phyloP scores from a whole-genome alignment of 108 stramenopile genomes.

The Pseudonitzschia multistriata region DNA sequence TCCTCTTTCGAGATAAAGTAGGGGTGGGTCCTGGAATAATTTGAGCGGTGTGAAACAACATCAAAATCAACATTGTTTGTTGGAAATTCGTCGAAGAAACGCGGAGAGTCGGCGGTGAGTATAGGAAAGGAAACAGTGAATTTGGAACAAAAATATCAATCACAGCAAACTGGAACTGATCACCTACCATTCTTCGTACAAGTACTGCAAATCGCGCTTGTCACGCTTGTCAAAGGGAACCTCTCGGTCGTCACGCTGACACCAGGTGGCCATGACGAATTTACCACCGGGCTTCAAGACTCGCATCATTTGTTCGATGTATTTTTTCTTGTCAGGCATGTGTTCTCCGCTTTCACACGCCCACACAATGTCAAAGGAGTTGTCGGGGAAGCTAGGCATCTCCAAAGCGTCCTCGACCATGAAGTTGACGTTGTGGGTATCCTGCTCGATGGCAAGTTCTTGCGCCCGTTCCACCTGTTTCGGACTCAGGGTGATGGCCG shows the following conservation, averaged over 20 bases:
- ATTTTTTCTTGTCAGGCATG: conserved; percentile 97
- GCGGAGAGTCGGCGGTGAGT: not conserved
- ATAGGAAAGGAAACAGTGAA: not conserved
- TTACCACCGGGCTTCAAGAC: conserved; percentile 96
- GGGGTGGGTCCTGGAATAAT: conserved; percentile 78
- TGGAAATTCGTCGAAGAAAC: not conserved
- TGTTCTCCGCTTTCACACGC: conserved; percentile 97
- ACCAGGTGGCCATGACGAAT: conserved; percentile 97
- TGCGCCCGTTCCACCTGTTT: conserved; percentile 91
- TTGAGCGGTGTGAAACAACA: not conserved
- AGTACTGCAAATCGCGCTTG: conserved; percentile 87
- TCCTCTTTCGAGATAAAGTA: conserved; percentile 95
- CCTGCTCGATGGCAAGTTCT: conserved; percentile 86
- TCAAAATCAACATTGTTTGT: too few relatives aligned
- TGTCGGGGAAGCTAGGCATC: conserved; percentile 89
- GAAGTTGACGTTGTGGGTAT: conserved; percentile 79
- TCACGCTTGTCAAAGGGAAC: conserved; percentile 84
- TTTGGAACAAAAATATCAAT: not conserved
- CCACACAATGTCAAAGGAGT: conserved; percentile 96
- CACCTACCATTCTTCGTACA: conserved; percentile 94
- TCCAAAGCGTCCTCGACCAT: conserved; percentile 92
- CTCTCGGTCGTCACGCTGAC: conserved; percentile 88
- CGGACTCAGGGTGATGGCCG: conserved; percentile 92
- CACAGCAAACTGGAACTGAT: not conserved
- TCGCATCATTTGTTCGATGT: conserved; percentile 95